Conservation (phyloP, 768 basidiomycete genomes). For the Russula lepida region DNA sequence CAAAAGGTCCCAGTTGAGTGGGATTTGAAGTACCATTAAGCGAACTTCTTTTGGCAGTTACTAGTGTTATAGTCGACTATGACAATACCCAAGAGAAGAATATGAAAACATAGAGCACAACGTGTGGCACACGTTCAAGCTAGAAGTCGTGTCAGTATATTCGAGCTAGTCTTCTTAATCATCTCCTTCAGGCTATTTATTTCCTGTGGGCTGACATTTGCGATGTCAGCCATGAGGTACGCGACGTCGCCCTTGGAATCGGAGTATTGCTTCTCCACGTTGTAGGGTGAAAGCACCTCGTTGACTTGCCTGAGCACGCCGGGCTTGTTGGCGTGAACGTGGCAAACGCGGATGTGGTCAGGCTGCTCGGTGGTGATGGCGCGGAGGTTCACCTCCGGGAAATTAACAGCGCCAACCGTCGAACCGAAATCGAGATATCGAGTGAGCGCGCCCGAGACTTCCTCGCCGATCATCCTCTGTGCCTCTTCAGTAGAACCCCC, state of each 20-base stretch:
- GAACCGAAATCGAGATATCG: conserved; percentile 92
- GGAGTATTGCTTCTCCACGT: conserved; percentile 99
- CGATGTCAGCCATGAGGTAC: conserved; percentile 96
- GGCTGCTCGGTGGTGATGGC: conserved; percentile 81
- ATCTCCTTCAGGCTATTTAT: conserved; percentile 67
- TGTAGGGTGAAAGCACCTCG: conserved; percentile 87
- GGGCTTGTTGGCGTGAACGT: conserved; percentile 92
- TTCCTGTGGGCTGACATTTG: conserved; percentile 76
- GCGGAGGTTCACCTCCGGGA: conserved; percentile 96
- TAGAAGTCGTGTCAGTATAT: conserved; percentile 85
- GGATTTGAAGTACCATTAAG: conserved; percentile 9
- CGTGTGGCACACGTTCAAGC: conserved; percentile 31
- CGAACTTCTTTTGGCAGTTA: not conserved
- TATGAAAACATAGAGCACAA: not conserved
- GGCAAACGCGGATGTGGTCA: conserved; percentile 79
- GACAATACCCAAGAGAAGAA: not conserved
- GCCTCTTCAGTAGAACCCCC: conserved; percentile 99
- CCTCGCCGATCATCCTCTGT: conserved; percentile 93
- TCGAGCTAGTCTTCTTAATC: conserved; percentile 73
- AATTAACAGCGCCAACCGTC: conserved; percentile 90
- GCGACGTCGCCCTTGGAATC: conserved; percentile 91
- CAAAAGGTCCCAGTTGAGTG: conserved; percentile 18
- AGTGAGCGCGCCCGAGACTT: conserved; percentile 76
- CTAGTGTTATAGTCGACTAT: not conserved
- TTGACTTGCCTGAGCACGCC: conserved; percentile 95